Conservation (phyloP, 306 rosid species). For the Acacia acuminata region DNA sequence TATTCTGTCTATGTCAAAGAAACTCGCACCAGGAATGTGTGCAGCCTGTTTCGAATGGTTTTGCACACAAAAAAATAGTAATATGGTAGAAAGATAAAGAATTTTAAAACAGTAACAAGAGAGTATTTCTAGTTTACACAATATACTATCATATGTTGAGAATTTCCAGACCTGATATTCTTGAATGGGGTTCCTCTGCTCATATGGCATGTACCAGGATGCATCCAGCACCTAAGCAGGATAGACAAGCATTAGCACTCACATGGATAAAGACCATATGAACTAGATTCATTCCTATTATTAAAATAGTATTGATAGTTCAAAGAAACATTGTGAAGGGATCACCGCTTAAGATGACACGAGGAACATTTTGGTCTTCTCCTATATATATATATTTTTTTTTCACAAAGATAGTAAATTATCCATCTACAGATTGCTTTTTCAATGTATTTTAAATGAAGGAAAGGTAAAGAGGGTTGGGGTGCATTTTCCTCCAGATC, state of each 20-base stretch:
- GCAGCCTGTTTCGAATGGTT: conserved; percentile 68
- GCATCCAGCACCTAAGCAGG: conserved; percentile 84
- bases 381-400: neutral
- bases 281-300: neutral
- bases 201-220: conserved; percentile 99
- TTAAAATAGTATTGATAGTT: neutral
- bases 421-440: neutral
- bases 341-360: neutral
- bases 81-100: neutral
- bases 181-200: conserved; percentile 91
- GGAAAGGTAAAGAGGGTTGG: neutral
- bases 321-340: neutral
- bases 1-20: conserved; percentile 93
- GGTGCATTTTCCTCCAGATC: neutral
- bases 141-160: conserved; percentile 2
- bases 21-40: conserved; percentile 96
- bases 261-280: conserved; percentile 4
- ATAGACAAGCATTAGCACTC: conserved; percentile 12
- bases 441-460: neutral
- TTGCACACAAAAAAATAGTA: conserved; percentile 1
- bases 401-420: neutral
- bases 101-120: neutral
- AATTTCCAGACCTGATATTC: conserved; percentile 75
- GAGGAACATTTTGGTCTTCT: neutral
- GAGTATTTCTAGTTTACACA: conserved; percentile 7